Base-by-base conservation (phyloP, 768 basidiomycete species). In the Antrodiella citrinella region DNA sequence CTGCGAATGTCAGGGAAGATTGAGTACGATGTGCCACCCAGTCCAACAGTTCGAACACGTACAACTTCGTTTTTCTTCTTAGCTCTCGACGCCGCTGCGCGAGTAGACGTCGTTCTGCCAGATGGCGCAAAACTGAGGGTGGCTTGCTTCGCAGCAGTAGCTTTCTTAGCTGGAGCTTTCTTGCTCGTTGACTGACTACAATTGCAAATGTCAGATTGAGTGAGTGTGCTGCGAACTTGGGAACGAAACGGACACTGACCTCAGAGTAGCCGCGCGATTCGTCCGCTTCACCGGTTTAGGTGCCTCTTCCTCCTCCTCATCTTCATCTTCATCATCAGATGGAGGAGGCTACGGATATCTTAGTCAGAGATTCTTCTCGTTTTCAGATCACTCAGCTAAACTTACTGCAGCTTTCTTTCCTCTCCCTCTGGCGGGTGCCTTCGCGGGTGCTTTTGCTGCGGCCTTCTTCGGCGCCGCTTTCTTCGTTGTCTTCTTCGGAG, bases 61-160 rank as follows among this genome's bases (percentile, higher is more conserved):
- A 77, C 74, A 48, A 63, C 62, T 30, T 59, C 67, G 66, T 85
- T 77, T 65, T 69, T 86, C 40, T 76, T 75, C 58, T 72, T 78
- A 9, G 88, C 84, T 57, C 72, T 81, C 15, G 80, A 72, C 4
- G 88, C 87, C 12, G 88, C 87, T 0, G 84, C 75, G 47, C 87
- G 67, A 1, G 81, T 78, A 13, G 81, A 75, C 26, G 57, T 64
- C 5, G 82, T 69, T 35, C 41, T 43, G 4, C 60, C 76, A 24
- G 74, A 71, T 9, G 86, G 81, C 0, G 81, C 76, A 54, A 89
- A 89, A 26, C 67, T 76, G 48, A 89, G 63, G 40, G 80, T 83
- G 1, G 73, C 52, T 62, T 86, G 84, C 49, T 73, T 78, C 5
- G 67, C 49, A 38, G 72, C 52, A 46, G 72, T 56, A 7, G 69